phyloP scores from a whole-genome alignment of 1,284 basidiomycete species.

The Bondarzewia mesenterica region DNA sequence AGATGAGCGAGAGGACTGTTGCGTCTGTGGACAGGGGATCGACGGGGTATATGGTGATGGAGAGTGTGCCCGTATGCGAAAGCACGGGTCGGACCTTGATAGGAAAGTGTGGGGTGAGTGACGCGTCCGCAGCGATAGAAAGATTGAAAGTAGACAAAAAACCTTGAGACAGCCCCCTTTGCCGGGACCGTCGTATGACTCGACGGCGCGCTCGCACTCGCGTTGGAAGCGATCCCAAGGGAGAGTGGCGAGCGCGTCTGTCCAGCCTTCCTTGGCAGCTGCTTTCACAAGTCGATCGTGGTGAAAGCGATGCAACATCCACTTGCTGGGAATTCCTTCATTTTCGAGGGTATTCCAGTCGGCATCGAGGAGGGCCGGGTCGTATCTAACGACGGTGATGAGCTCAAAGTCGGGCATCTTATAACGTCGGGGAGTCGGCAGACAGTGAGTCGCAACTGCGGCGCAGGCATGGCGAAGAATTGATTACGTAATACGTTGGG shows the following conservation, averaged over 20 bases:
- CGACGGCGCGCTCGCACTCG: constrained; percentile 7
- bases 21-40: constrained; percentile 28
- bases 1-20: constrained; percentile 15
- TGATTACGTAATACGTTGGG: not conserved
- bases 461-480: constrained; percentile 1
- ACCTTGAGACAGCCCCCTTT: constrained; percentile 28
- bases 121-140: not conserved
- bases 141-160: not conserved
- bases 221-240: constrained; percentile 6
- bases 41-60: constrained; percentile 32
- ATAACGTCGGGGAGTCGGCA: not conserved
- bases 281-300: constrained; percentile 46
- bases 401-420: constrained; percentile 25
- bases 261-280: constrained; percentile 43
- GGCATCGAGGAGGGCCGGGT: constrained; percentile 34
- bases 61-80: constrained; percentile 33
- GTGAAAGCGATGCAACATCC: constrained; percentile 52
- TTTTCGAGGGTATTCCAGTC: constrained; percentile 51
- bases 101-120: not conserved
- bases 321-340: constrained; percentile 37
- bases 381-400: constrained; percentile 50
- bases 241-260: constrained; percentile 7
- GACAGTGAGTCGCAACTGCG: constrained; percentile 1
- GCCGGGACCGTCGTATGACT: constrained; percentile 14
- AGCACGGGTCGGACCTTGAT: constrained; percentile 52